These are phyloP conservation scores for Priceomyces fermenticarens DNA, from an alignment of 805 yeast species.

Conservation along the genomic window DNA sequence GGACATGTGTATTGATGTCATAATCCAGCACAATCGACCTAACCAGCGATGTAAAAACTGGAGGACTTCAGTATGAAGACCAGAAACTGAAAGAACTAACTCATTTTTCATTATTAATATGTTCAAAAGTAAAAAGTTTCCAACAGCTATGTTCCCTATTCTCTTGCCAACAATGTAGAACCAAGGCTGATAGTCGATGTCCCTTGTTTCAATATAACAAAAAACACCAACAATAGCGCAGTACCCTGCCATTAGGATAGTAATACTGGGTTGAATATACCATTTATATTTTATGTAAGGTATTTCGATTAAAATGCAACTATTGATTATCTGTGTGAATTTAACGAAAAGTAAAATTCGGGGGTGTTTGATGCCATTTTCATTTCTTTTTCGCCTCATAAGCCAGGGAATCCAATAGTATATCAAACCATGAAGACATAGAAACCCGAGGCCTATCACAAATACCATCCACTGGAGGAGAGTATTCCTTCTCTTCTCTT, in stretches of 20 bases:
- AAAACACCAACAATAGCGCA: constrained; percentile 27
- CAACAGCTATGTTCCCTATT: constrained; percentile 37
- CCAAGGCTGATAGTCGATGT: constrained; percentile 37
- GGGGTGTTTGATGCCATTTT: constrained; percentile 10
- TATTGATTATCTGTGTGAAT: constrained; percentile 25
- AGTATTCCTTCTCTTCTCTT: constrained; percentile 34
- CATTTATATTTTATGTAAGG: constrained; percentile 14
- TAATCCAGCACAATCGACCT: constrained; percentile 36
- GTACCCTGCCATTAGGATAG: constrained; percentile 24
- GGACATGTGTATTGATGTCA: constrained; percentile 35
- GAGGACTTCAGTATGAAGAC: constrained; percentile 40
- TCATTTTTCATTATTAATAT: constrained; percentile 40
- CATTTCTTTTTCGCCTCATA: constrained; percentile 22
- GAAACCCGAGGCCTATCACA: constrained; percentile 19
- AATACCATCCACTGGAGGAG: constrained; percentile 36
- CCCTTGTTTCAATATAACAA: constrained; percentile 28
- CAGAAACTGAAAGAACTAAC: constrained; percentile 35
- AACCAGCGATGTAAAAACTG: constrained; percentile 44
- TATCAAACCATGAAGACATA: constrained; percentile 38
- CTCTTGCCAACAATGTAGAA: constrained; percentile 42
- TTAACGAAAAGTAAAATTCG: constrained; percentile 25
- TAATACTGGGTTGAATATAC: constrained; percentile 42
- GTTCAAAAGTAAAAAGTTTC: constrained; percentile 37
- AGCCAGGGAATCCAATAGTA: constrained; percentile 41
- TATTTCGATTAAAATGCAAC: constrained; percentile 19